Evolutionary conservation across 345 rosid species (phyloP), one percentile per base, ranked within the genome.

Genomic region (Eucalyptus erythrocorys): DNA sequence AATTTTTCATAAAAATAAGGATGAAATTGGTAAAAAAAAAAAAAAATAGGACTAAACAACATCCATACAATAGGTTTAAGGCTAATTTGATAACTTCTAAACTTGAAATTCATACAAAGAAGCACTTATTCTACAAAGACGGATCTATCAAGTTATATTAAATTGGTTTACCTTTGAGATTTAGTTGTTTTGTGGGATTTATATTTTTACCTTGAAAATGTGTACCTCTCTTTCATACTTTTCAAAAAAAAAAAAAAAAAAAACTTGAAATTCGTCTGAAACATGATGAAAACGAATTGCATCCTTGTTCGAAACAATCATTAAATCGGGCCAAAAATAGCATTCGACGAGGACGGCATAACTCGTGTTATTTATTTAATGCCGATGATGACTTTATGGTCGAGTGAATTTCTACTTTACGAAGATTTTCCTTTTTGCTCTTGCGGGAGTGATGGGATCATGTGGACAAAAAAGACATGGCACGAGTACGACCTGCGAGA

Each of bases 21-120:
- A 5, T 3, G 9, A 68, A 3, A 19, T 68, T 1, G 1, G 3
- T 0, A 68, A 0, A 68, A 68, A n/a, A n/a, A n/a, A n/a, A 0
- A 68, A 34, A 68, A 6, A 34, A 16, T 17, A 34, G 3, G 0
- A 8, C 1, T 17, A 9, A 8, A 68, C 2, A 10, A 10, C 26
- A 34, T 71, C 1, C 1, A 2, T 1, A 34, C 0, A 34, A 17
- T 19, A 71, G 1, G 7, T 34, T 17, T 34, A 71, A 2, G 24
- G 2, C 2, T 34, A 4, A 34, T 10, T 5, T 10, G 13, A 68
- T 11, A 34, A 34, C 21, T 68, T 19, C 6, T 34, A 34, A 68
- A 17, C 43, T 34, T 19, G 43, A 68, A 68, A 68, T 34, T 34
- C 3, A 24, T 9, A 13, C 61, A 22, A 24, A 4, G 57, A 0